Conservation (phyloP, 108 stramenopile genomes). For the Mediolabrus comicus region DNA sequence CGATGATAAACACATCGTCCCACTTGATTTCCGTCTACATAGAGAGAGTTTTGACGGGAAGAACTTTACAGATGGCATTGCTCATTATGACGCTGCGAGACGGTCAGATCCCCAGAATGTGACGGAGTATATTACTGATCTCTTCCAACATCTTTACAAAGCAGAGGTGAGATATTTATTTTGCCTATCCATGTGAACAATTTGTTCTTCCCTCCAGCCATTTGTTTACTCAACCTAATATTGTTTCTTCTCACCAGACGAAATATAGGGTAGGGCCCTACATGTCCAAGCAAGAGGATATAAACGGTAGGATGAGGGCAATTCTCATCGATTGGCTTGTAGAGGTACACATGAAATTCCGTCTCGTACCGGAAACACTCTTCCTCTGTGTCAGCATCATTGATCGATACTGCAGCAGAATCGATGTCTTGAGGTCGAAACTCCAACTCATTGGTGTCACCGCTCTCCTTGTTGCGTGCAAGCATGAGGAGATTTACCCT, state of each 20-base stretch:
- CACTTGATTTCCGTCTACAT: slow-evolving; percentile 30
- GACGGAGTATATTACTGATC: slow-evolving; percentile 78
- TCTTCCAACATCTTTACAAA: slow-evolving; percentile 74
- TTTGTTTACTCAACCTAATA: not conserved
- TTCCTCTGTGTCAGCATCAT: slow-evolving; percentile 86
- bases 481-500: slow-evolving; percentile 99
- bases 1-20: slow-evolving; percentile 21
- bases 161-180: slow-evolving; percentile 66
- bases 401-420: slow-evolving; percentile 76
- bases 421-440: slow-evolving; percentile 82
- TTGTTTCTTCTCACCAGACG: not conserved
- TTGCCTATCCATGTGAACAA: not conserved
- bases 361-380: slow-evolving; percentile 85
- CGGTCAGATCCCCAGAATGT: slow-evolving; percentile 28
- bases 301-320: slow-evolving; percentile 88
- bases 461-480: slow-evolving; percentile 94
- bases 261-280: slow-evolving; percentile 38
- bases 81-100: slow-evolving; percentile 38
- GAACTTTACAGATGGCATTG: slow-evolving; percentile 41
- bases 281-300: slow-evolving; percentile 80
- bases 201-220: not conserved
- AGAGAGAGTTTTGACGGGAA: slow-evolving; percentile 20
- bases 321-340: slow-evolving; percentile 95
- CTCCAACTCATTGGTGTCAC: slow-evolving; percentile 98
- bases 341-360: slow-evolving; percentile 92